These are phyloP conservation scores for Ormosia semicastrata DNA, from an alignment of 306 rosid species.

Conservation along the genomic window DNA sequence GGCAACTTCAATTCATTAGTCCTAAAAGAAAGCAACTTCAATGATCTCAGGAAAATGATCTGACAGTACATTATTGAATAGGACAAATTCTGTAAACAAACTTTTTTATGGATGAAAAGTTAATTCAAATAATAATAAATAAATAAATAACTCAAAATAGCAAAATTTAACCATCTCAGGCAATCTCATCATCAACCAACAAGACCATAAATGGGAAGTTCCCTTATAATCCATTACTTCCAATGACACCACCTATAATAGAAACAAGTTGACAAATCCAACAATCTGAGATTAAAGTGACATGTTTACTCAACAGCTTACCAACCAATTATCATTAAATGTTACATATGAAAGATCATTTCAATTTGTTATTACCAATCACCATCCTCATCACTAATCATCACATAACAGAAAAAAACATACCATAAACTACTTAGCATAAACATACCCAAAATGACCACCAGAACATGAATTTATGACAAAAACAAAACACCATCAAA, in stretches of 20 bases:
- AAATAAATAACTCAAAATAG: neutral
- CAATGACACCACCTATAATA: neutral
- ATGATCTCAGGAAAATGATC: neutral
- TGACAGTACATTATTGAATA: neutral
- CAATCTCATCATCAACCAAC: slow-evolving; percentile 20
- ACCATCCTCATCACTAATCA: slow-evolving; percentile 17
- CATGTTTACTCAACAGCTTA: neutral
- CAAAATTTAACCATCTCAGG: slow-evolving; percentile 22
- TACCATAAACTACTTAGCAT: slow-evolving; percentile 11
- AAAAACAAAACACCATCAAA: neutral
- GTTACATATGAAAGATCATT: neutral
- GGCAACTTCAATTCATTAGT: neutral
- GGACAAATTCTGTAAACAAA: neutral
- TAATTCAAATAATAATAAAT: neutral
- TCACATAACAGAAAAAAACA: neutral
- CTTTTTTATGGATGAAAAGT: neutral
- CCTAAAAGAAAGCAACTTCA: neutral
- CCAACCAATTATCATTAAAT: slow-evolving; percentile 9
- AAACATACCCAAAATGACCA: neutral
- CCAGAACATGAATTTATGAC: neutral
- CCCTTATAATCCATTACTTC: slow-evolving; percentile 8
- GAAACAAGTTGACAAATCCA: slow-evolving; percentile 25
- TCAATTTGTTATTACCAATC: neutral
- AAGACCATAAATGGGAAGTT: slow-evolving; percentile 23
- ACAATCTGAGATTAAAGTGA: neutral